These are phyloP conservation scores for Myriangium duriaei DNA, from an alignment of 2,329 filamentous ascomycete species.

Conservation along the genomic window DNA sequence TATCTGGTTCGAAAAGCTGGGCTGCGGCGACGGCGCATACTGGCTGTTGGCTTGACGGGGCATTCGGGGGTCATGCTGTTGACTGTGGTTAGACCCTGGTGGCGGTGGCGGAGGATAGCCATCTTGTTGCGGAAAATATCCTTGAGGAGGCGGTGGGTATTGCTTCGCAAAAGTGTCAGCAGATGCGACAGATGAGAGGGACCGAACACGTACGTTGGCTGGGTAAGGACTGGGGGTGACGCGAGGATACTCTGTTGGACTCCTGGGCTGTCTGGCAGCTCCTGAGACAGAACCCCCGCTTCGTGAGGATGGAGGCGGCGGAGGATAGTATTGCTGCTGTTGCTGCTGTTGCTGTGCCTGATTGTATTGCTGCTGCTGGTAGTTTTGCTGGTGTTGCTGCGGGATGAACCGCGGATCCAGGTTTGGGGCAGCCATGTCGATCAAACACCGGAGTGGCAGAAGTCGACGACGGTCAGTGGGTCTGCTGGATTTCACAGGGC, in stretches of 20 bases:
- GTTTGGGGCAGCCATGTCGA: constrained; percentile 9
- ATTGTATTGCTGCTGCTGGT: constrained; percentile 3
- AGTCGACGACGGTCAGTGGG: no score
- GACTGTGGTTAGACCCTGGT: neutral
- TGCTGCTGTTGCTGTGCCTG: no score
- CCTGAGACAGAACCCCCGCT: no score
- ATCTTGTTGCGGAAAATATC: constrained; percentile 1
- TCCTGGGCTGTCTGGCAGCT: no score
- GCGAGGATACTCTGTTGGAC: no score
- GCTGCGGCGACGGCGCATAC: constrained; percentile 6
- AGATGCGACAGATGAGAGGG: neutral
- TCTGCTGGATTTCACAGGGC: no score
- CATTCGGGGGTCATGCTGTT: constrained; percentile 2
- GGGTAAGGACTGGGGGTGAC: no score
- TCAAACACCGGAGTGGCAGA: no score
- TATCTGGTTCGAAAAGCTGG: constrained; percentile 7
- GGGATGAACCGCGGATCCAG: constrained; percentile 2
- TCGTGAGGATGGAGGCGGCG: no score
- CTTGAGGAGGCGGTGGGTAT: constrained; percentile 8
- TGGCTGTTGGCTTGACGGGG: constrained; percentile 3
- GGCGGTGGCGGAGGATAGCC: constrained; percentile 1
- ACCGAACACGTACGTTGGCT: constrained; percentile 1
- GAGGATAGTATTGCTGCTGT: constrained; percentile 8
- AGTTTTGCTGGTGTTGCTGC: constrained; percentile 3
- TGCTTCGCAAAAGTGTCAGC: neutral